Evolutionary conservation across 345 rosid genomes (phyloP), one percentile per base, ranked within the genome.

Genomic region (Salix koriyanagi): DNA sequence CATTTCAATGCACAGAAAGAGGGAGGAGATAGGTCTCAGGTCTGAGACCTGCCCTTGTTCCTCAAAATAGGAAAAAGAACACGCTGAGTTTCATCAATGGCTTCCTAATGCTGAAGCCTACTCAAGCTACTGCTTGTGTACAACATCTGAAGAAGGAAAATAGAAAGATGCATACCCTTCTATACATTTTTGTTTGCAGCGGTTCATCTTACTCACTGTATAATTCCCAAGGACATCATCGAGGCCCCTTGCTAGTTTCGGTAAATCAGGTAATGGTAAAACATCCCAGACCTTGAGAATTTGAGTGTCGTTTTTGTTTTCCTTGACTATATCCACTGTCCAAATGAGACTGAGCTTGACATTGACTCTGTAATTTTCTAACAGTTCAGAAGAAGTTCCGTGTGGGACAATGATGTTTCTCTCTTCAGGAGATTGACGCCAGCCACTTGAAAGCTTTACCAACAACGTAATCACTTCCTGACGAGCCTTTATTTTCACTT

Each of bases 241-340:
- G 6, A 88, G 75, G 58, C 83, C 79, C 68, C 83, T 81, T 44
- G 75, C 89, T 75, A 84, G 65, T 69, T 83, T 77, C 3, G 32
- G 75, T 50, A 76, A 71, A 70, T 85, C 87, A 69, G 73, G 83
- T 16, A 48, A 60, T 7, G 88, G 86, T 79, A 87, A 34, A 68
- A 89, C 67, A 72, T 87, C 91, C 91, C 89, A 89, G 21, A 84
- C 80, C 81, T 82, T 89, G 74, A 89, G 62, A 58, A 85, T 77
- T 78, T 87, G 91, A 9, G 42, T 70, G n/a, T n/a, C 7, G 74
- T 83, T 77, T 26, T 34, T n/a, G 1, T 5, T 64, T 60, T 83
- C 84, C 78, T 82, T 85, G 30, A 11, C 54, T 0, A 83, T 14
- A 70, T 89, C 92, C 56, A 44, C 75, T 1, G 88, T 81, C 77